Evolutionary conservation across 371 early-diverging fungal species (phyloP).

Genomic region (Rhizopus sp.): DNA sequence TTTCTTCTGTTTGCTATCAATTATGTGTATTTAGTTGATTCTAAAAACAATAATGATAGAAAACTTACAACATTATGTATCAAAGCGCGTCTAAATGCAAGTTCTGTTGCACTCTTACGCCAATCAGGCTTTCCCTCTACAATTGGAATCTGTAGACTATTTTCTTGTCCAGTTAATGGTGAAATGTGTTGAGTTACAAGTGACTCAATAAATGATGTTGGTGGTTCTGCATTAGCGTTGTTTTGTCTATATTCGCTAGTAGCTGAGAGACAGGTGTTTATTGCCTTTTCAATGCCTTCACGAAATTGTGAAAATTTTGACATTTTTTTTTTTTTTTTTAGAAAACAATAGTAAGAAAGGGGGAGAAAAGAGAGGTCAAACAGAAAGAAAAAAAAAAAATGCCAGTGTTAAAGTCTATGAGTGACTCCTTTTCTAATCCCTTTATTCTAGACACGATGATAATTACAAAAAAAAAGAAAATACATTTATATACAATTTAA

Average conservation of each 20-base stretch:
- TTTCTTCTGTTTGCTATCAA: conserved; percentile 13
- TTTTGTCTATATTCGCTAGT: conserved; percentile 8
- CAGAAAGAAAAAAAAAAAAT: not conserved
- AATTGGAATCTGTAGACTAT: conserved; percentile 14
- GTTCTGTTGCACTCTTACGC: conserved; percentile 43
- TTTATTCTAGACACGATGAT: no score
- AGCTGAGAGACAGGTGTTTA: conserved; percentile 12
- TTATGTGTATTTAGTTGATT: not conserved
- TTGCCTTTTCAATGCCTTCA: conserved; percentile 14
- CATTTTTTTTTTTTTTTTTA: conserved; percentile 9
- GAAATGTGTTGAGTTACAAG: conserved; percentile 20
- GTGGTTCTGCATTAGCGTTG: conserved; percentile 6
- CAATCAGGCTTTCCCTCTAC: conserved; percentile 37
- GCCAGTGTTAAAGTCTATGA: no score
- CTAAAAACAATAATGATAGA: not conserved
- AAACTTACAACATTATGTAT: conserved; percentile 32
- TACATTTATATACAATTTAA: not conserved
- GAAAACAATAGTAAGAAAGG: conserved; percentile 1
- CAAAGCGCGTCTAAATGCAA: conserved; percentile 32
- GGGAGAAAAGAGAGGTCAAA: not conserved
- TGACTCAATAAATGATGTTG: conserved; percentile 17
- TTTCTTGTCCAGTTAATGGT: conserved; percentile 27
- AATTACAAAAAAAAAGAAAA: no score
- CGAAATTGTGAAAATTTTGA: conserved; percentile 24
- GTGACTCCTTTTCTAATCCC: no score